Evolutionary conservation across 208 protist species (phyloP), one percentile per base, ranked within the genome.

Genomic region (Leishmania turanica): DNA sequence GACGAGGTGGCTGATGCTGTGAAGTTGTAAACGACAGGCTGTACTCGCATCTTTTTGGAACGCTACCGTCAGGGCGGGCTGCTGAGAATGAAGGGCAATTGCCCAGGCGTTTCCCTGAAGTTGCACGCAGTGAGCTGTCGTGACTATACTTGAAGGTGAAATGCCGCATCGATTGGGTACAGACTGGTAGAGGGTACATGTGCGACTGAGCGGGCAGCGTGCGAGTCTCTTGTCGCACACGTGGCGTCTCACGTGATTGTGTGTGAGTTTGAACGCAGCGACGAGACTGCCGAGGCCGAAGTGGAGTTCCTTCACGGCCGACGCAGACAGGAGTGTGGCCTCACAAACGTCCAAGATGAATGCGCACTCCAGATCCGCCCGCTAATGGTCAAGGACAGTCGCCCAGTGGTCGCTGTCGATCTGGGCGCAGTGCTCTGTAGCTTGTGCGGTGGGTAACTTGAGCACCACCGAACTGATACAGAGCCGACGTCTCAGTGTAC

Each of bases 331-430:
- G 0, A 27, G 31, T 17, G 72, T 75, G 40, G 84, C 85, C 17
- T 72, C 74, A 65, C 82, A 83, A 11, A 93, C 84, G 56, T 90
- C 88, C 5, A 27, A 56, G 4, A 53, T 79, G 72, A 91, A 89
- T 27, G 86, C 84, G 0, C 77, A 31, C 6, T 80, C 37, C 19
- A 93, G 80, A 6, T 78, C 83, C 0, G 72, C 65, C 42, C 72
- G 83, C 42, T 88, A 78, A 51, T 81, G 53, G 1, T 77, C 53
- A 27, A 90, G 19, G 3, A 93, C 87, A 3, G 75, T 56, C 1
- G 65, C 79, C 88, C 88, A 93, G 82, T 81, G 72, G 24, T 89
- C 83, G 49, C 90, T 88, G 9, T 91, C 87, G 15, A 91, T 82
- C 11, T 64, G 78, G 49, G 89, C 82, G 54, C 85, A 77, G 80